phyloP scores from a whole-genome alignment of 108 stramenopile species.

The Cafeteria roenbergensis region DNA sequence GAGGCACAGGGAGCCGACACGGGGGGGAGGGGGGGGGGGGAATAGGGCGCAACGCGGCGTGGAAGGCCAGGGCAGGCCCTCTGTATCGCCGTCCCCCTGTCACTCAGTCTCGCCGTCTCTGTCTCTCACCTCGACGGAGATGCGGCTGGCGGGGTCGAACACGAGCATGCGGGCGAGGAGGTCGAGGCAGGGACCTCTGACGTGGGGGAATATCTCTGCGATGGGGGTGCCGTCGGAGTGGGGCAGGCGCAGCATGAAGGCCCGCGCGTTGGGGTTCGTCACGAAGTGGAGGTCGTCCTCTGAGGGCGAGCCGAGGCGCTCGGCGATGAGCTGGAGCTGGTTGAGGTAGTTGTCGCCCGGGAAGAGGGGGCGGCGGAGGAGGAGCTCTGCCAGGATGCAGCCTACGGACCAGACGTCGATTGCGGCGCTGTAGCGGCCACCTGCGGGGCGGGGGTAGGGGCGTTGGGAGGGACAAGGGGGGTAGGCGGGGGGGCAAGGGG shows the following conservation, averaged over 20 bases:
- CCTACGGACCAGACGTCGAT: constrained; percentile 43
- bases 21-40: too few species aligned
- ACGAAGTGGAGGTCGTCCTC: constrained; percentile 4
- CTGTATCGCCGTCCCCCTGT: too few species aligned
- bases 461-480: too few species aligned
- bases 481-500: too few species aligned
- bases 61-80: too few species aligned
- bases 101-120: too few species aligned
- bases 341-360: constrained; percentile 21
- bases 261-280: not conserved
- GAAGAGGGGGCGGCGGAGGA: constrained; percentile 12
- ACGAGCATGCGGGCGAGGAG: constrained; percentile 7
- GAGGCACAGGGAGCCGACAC: too few species aligned
- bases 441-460: constrained; percentile 36
- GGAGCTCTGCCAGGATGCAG: constrained; percentile 33
- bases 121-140: constrained; percentile 15
- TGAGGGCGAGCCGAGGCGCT: constrained; percentile 5
- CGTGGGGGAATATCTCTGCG: not conserved
- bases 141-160: constrained; percentile 16
- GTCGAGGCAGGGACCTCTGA: not conserved
- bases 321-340: constrained; percentile 16
- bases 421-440: constrained; percentile 20
- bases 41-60: too few species aligned
- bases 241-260: not conserved
- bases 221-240: not conserved